Conservation (phyloP, 169 alveolate genomes). For the Cyclospora cayetanensis region DNA sequence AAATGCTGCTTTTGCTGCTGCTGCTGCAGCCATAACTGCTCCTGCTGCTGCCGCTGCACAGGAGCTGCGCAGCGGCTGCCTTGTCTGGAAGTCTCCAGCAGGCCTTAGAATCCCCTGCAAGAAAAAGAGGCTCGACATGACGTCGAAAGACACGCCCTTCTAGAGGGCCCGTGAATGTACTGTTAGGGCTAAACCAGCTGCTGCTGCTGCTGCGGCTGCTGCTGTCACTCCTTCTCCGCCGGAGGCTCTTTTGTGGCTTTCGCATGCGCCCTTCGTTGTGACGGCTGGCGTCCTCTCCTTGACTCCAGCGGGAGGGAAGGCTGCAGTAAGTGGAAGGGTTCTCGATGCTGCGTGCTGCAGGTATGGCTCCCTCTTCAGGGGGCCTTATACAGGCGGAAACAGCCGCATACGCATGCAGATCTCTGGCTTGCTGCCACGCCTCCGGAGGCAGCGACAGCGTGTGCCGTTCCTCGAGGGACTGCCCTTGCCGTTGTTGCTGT, state of each 20-base stretch:
- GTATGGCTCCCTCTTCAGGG: too few species aligned
- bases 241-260: neutral
- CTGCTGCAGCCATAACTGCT: neutral
- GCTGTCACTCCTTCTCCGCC: neutral
- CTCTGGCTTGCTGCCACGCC: constrained; percentile 55
- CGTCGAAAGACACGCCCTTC: constrained; percentile 3
- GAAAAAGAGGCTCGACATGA: neutral
- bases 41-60: constrained; percentile 26
- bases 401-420: too few species aligned
- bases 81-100: neutral
- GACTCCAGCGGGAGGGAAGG: too few species aligned
- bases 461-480: neutral
- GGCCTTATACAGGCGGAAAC: too few species aligned
- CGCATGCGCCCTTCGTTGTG: neutral
- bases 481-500: too few species aligned
- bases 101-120: too few species aligned
- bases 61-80: neutral
- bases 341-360: too few species aligned
- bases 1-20: constrained; percentile 39
- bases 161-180: neutral
- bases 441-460: neutral
- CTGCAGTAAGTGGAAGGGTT: too few species aligned
- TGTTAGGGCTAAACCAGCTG: neutral
- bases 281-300: too few species aligned
- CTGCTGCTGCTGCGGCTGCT: constrained; percentile 19